These are phyloP conservation scores for Backusella liffmaniae DNA, from an alignment of 192 early-diverging fungal genomes.

Conservation along the genomic window DNA sequence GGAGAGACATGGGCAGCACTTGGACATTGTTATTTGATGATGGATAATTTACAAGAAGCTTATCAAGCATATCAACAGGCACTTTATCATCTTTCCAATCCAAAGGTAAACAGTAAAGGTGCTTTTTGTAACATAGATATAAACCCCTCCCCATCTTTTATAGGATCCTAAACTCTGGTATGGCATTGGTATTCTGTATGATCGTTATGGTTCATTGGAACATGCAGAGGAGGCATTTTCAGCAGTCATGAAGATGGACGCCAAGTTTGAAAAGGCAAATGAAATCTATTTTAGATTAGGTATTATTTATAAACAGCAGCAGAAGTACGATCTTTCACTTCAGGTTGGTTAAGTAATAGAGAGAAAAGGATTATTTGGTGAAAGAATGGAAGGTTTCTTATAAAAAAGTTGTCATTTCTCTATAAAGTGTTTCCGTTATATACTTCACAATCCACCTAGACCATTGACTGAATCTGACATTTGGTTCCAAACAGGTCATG, in stretches of 20 bases:
- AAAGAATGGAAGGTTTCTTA: too few species aligned
- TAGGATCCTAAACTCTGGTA: conserved; percentile 99
- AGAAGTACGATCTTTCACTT: conserved; percentile 70
- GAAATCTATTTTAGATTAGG: conserved; percentile 97
- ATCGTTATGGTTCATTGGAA: conserved; percentile 94
- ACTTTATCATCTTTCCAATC: conserved; percentile 85
- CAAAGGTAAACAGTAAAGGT: conserved; percentile 57
- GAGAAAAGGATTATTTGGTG: not conserved
- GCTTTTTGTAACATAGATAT: not conserved
- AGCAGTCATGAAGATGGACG: conserved; percentile 92
- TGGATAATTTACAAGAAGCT: conserved; percentile 92
- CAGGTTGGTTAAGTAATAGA: conserved; percentile 40
- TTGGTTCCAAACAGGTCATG: conserved; percentile 97
- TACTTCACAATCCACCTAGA: conserved; percentile 78
- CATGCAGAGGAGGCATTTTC: conserved; percentile 96
- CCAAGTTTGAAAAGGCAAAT: conserved; percentile 94
- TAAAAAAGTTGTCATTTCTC: too few species aligned
- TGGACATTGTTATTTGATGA: conserved; percentile 96
- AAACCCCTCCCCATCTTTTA: not conserved
- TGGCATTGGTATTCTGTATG: conserved; percentile 96
- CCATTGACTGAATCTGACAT: conserved; percentile 93
- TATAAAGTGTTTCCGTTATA: conserved; percentile 86
- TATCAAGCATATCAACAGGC: conserved; percentile 97
- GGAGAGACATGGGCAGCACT: conserved; percentile 95
- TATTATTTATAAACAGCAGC: conserved; percentile 95